Base-by-base conservation (phyloP, 2,329 filamentous ascomycete genomes). In the Bipolaris sorokiniana region DNA sequence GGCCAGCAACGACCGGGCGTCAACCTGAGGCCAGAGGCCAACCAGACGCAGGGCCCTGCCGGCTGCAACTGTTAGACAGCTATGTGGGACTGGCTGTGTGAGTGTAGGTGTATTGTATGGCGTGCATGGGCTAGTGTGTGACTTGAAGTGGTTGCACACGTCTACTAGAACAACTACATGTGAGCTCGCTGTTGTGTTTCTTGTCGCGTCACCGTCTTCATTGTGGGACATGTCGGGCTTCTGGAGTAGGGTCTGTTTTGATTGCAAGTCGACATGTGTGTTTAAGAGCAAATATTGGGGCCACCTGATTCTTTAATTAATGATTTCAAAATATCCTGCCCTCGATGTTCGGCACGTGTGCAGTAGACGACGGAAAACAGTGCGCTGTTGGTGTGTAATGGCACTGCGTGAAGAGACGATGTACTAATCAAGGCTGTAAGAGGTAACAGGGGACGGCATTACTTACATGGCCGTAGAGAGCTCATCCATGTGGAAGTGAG, bases 21-120 rank as follows among this genome's bases (percentile, higher is more conserved):
- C 36, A 87, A 90, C 75, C 79, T 91, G 63, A 83, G 87, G 67
- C 84, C 84, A 34, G 84, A 88, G 72, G 80, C 86, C 52, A 82
- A 86, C 54, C 68, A 72, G 64, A 86, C 86, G 54, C 83, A 87
- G 73, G 81, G 81, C 51, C 82, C 82, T 18, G 83, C 81, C 58
- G 81, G 82, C 45, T 90, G 88, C 80, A 85, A 86, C 71, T 90
- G 88, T 76, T 90, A 83, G 79, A 68, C 34, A 34, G 40, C 28
- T 31, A 31, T 1, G 18, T 40, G 5, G 28, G 15, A 16, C 50
- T 34, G 33, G 47, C 11, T 41, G 48, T 64, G 45, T 41, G 31
- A 54, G 51, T 58, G 59, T 58, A 57, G 53, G 44, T 42, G 10
- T 28, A 28, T 31, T 31, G 59, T 42, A 54, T 41, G 10, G 48